Evolutionary conservation across 768 basidiomycete genomes (phyloP).

Genomic region (Naganishia randhawae): DNA sequence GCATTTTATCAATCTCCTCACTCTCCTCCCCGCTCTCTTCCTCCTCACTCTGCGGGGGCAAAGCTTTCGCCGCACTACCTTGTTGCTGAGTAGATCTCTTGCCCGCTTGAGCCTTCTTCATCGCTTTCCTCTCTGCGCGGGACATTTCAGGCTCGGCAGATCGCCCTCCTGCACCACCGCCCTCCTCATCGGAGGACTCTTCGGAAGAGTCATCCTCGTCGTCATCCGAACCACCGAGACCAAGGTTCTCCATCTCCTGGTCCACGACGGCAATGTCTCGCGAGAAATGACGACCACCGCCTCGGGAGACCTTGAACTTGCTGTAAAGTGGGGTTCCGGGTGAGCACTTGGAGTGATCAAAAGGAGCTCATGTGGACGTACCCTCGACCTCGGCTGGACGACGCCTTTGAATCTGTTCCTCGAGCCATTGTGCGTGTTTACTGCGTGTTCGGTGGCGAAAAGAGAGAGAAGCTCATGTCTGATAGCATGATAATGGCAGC

Average conservation of each 20-base stretch:
- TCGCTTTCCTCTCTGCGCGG: conserved; percentile 68
- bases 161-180: conserved; percentile 40
- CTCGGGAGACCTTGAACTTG: conserved; percentile 80
- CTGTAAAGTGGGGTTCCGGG: conserved; percentile 49
- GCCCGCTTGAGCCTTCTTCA: conserved; percentile 73
- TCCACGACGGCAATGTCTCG: conserved; percentile 54
- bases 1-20: conserved; percentile 20
- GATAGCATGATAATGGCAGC: no score
- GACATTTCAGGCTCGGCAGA: conserved; percentile 57
- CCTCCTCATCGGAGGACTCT: conserved; percentile 52
- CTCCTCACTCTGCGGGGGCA: conserved; percentile 58
- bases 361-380: neutral
- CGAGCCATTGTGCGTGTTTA: conserved; percentile 11
- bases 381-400: conserved; percentile 19
- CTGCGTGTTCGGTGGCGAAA: no score
- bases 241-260: conserved; percentile 53
- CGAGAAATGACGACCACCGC: conserved; percentile 75
- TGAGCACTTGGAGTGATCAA: neutral
- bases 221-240: conserved; percentile 52
- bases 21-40: conserved; percentile 52
- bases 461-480: no score
- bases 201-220: conserved; percentile 36
- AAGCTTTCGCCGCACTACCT: conserved; percentile 45
- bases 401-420: conserved; percentile 15
- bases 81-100: conserved; percentile 53